Percentiles rank a stretch among this genome's conserved stretches.
Conservation (phyloP, 73 alveolate species). For the Uronychia setigera region DNA sequence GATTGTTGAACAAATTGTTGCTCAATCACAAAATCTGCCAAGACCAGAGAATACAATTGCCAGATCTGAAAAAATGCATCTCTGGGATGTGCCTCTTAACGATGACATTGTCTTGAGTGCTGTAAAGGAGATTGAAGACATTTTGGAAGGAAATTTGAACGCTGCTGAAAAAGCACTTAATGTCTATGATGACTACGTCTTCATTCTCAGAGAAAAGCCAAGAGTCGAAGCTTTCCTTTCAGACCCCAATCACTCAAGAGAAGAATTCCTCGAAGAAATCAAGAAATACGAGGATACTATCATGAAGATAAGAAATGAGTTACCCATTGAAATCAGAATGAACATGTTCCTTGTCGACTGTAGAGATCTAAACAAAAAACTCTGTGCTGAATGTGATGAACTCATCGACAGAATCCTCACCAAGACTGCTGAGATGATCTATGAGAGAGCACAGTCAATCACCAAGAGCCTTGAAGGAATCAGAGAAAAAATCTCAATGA, state of each 20-base stretch:
- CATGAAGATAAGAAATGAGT: constrained; percentile 66
- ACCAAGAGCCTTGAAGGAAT: constrained; percentile 60
- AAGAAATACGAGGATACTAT: constrained; percentile 60
- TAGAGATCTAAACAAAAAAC: constrained; percentile 73
- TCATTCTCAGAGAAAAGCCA: constrained; percentile 76
- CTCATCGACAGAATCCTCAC: constrained; percentile 56
- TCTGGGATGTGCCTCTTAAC: constrained; percentile 86
- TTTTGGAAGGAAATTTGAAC: constrained; percentile 73
- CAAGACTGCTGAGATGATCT: constrained; percentile 60
- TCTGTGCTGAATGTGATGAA: constrained; percentile 75
- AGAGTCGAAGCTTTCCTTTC: constrained; percentile 75
- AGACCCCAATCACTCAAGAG: constrained; percentile 62
- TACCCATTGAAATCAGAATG: constrained; percentile 83
- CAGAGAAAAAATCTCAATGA: constrained; percentile 55
- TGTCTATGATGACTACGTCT: constrained; percentile 82
- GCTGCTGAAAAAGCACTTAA: constrained; percentile 70
- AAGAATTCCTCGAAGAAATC: constrained; percentile 69
- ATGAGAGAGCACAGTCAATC: constrained; percentile 51
- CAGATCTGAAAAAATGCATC: constrained; percentile 80
- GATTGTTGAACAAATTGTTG: constrained; percentile 76
- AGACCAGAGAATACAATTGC: constrained; percentile 93
- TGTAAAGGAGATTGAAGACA: constrained; percentile 67
- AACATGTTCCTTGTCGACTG: constrained; percentile 91
- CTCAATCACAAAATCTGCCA: constrained; percentile 75
- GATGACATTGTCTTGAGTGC: constrained; percentile 87